These are phyloP conservation scores for Stellera chamaejasme DNA, from an alignment of 345 rosid genomes.

Conservation along the genomic window DNA sequence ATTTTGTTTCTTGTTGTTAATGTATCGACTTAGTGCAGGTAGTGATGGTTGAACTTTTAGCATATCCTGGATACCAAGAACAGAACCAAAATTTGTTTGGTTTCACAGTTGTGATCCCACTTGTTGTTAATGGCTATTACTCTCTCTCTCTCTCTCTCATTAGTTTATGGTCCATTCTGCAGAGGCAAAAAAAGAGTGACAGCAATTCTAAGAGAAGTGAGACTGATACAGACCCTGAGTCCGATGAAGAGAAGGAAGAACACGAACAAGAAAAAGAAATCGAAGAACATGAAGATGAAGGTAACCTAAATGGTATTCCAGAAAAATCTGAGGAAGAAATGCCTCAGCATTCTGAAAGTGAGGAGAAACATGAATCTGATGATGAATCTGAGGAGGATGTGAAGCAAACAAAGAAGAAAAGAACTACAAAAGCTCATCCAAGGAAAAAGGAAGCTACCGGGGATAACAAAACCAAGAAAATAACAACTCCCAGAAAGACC, in stretches of 20 bases:
- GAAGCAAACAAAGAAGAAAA: constrained; percentile 45
- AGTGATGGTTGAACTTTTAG: neutral
- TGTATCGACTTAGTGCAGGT: no score
- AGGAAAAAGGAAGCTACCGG: constrained; percentile 47
- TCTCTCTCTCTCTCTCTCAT: no score
- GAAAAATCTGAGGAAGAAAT: constrained; percentile 63
- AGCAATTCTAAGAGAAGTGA: constrained; percentile 39
- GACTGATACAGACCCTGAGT: constrained; percentile 45
- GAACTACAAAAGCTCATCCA: constrained; percentile 29
- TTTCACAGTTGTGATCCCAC: no score
- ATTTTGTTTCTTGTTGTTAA: neutral
- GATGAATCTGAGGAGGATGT: constrained; percentile 77
- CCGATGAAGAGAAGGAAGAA: constrained; percentile 46
- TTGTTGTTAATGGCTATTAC: no score
- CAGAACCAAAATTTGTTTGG: no score
- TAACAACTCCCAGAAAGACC: constrained; percentile 21
- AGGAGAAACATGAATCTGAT: constrained; percentile 55
- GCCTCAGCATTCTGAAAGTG: constrained; percentile 48
- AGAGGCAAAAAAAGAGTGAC: constrained; percentile 53
- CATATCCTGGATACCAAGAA: constrained; percentile 2
- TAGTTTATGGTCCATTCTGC: constrained; percentile 9
- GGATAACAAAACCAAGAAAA: constrained; percentile 50
- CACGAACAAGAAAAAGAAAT: constrained; percentile 22
- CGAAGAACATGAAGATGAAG: constrained; percentile 39
- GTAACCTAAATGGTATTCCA: constrained; percentile 51